Percentiles rank a stretch among this genome's conserved stretches.
phyloP scores from a whole-genome alignment of 2,329 filamentous ascomycete genomes.

The Botrytis galanthina region DNA sequence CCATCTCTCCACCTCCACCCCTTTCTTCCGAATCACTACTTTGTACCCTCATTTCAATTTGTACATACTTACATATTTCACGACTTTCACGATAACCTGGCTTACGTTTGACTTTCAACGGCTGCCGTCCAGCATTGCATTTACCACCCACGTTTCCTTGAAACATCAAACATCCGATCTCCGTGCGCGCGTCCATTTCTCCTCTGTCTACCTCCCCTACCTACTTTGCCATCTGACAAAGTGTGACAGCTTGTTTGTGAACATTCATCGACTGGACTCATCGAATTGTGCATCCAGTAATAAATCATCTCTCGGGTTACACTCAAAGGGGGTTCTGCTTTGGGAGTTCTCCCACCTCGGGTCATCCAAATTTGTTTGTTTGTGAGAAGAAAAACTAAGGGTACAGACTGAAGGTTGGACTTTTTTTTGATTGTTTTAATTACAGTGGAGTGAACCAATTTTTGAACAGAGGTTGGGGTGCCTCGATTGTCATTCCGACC shows the following conservation, averaged over 20 bases:
- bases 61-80: constrained; percentile 7
- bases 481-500: constrained; percentile 19
- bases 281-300: constrained; percentile 7
- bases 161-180: constrained; percentile 21
- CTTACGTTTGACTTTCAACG: not conserved
- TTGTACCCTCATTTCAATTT: not conserved
- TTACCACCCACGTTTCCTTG: constrained; percentile 16
- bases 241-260: constrained; percentile 12
- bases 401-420: not conserved
- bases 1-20: not conserved
- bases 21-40: not conserved
- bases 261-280: constrained; percentile 7
- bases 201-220: not conserved
- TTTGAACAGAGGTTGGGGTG: constrained; percentile 18
- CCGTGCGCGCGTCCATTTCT: constrained; percentile 19
- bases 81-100: constrained; percentile 2
- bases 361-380: not conserved
- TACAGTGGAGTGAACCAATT: constrained; percentile 1
- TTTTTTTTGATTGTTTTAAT: not conserved
- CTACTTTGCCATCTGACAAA: not conserved
- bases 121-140: constrained; percentile 5
- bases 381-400: not conserved
- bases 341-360: not conserved
- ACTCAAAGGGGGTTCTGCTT: not conserved
- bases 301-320: constrained; percentile 1